phyloP scores from a whole-genome alignment of 228 moss, liverwort and hornwort genomes.

The Sphagnum magellanicum region DNA sequence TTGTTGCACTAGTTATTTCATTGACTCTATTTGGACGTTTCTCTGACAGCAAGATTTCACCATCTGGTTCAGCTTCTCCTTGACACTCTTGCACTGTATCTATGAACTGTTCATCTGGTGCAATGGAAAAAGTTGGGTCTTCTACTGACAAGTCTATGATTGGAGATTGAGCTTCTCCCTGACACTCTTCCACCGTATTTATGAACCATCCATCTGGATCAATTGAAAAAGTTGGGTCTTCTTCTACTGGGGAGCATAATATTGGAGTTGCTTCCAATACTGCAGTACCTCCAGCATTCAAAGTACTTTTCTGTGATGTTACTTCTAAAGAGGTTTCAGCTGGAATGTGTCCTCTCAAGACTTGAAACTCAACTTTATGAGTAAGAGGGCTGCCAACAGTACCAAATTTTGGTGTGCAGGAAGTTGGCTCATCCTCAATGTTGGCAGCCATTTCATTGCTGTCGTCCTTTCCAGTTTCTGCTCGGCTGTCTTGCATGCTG shows the following conservation, averaged over 20 bases:
- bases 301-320: conserved; percentile 1
- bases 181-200: not conserved
- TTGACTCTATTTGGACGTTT: not conserved
- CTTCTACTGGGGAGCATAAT: conserved; percentile 39
- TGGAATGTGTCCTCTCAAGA: conserved; percentile 7
- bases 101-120: not conserved
- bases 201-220: not conserved
- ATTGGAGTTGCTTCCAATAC: conserved; percentile 23
- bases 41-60: not conserved
- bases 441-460: not conserved
- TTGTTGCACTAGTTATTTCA: not conserved
- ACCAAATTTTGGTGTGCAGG: conserved; percentile 30
- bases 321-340: conserved; percentile 7
- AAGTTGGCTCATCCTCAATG: conserved; percentile 2
- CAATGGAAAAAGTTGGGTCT: not conserved
- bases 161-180: too few relatives aligned
- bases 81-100: not conserved
- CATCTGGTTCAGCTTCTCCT: not conserved
- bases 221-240: not conserved
- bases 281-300: conserved; percentile 2
- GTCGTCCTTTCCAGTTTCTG: conserved; percentile 5
- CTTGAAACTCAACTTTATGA: conserved; percentile 10
- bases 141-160: not conserved
- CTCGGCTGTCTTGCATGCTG: not conserved
- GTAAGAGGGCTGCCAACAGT: conserved; percentile 15